These are phyloP conservation scores for Tuber aestivum DNA, from an alignment of 495 filamentous ascomycete genomes.

Conservation along the genomic window DNA sequence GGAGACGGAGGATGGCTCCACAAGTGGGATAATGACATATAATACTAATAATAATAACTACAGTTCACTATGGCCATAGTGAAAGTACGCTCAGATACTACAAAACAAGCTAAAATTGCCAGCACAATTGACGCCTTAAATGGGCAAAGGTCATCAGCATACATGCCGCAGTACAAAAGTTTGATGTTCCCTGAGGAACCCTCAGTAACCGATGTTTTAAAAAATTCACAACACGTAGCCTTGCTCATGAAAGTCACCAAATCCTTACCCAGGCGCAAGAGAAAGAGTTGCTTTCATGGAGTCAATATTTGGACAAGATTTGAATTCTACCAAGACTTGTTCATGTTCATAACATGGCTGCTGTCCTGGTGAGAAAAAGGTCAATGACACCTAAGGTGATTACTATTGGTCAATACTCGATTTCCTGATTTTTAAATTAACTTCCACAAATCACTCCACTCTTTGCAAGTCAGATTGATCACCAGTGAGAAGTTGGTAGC, in stretches of 20 bases:
- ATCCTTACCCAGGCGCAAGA: constrained; percentile 5
- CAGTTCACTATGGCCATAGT: no score
- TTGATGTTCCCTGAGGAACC: constrained; percentile 4
- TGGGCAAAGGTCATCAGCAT: constrained; percentile 8
- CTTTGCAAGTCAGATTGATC: constrained; percentile 8
- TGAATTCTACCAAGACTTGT: constrained; percentile 14
- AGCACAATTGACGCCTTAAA: constrained; percentile 5
- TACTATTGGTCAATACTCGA: constrained; percentile 1
- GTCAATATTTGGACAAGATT: constrained; percentile 10
- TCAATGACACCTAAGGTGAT: background rate
- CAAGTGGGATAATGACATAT: no score
- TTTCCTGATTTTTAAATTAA: constrained; percentile 10
- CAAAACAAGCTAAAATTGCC: no score
- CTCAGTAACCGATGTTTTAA: constrained; percentile 6
- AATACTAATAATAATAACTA: no score
- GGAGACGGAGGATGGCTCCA: no score
- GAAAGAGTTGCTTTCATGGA: constrained; percentile 7
- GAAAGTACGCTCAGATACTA: no score
- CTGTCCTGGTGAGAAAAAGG: background rate
- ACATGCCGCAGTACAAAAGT: constrained; percentile 6
- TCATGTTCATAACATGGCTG: constrained; percentile 6
- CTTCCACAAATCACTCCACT: constrained; percentile 2
- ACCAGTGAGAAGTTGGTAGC: constrained; percentile 8
- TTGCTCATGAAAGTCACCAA: constrained; percentile 10
- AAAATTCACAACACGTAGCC: no score